Conservation (phyloP, 2,329 filamentous ascomycete species). For the Cladosporium sp. region DNA sequence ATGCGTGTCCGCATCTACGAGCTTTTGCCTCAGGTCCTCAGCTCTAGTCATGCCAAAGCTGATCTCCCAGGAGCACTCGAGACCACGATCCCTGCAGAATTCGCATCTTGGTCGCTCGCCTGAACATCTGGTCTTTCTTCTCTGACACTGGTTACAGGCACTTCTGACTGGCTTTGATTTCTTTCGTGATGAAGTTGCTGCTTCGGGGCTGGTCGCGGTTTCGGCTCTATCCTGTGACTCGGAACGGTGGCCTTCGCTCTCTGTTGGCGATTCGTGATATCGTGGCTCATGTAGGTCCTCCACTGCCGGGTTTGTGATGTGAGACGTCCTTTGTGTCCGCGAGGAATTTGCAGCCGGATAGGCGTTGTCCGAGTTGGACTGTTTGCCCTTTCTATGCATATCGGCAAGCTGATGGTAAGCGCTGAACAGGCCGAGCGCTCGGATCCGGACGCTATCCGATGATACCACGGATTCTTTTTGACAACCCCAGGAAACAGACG, state of each 20-base stretch:
- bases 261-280: not conserved
- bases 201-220: not conserved
- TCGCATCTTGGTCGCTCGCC: not conserved
- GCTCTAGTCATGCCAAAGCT: not conserved
- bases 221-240: not conserved
- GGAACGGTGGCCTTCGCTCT: not conserved
- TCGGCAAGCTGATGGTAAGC: too few species aligned
- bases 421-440: too few species aligned
- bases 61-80: constrained; percentile 6
- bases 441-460: too few species aligned
- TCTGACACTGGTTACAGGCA: constrained; percentile 2
- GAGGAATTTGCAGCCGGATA: not conserved
- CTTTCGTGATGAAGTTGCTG: not conserved
- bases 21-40: not conserved
- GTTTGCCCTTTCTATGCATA: too few species aligned
- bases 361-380: too few species aligned
- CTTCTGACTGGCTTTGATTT: constrained; percentile 1
- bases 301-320: too few species aligned
- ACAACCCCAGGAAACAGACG: too few species aligned
- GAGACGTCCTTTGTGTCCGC: not conserved
- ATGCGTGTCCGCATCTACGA: not conserved
- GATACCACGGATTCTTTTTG: too few species aligned
- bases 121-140: constrained; percentile 7
- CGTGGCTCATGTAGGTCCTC: too few species aligned
- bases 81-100: not conserved